Percentiles rank a stretch among this genome's conserved stretches.
Conservation (phyloP, 1,139 yeast species). For the Candida anutae region DNA sequence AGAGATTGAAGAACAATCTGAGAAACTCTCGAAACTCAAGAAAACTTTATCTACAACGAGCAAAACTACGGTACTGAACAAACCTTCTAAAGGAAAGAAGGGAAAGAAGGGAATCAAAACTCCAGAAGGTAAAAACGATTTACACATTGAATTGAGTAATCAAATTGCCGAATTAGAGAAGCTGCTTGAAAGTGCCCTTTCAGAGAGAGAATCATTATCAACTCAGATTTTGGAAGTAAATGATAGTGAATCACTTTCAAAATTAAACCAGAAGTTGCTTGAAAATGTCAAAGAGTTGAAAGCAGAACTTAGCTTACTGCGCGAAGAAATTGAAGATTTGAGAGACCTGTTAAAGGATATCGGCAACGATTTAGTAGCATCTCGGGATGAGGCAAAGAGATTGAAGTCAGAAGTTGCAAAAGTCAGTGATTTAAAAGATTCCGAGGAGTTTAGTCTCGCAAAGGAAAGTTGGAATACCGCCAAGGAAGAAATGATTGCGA, state of each 20-base stretch:
- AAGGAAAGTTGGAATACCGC: no score
- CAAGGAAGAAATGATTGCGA: constrained; percentile 3
- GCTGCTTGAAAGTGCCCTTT: not conserved
- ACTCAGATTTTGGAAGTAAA: not conserved
- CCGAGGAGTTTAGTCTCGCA: constrained; percentile 1
- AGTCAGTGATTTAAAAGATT: not conserved
- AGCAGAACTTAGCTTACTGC: constrained; percentile 18
- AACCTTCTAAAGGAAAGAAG: no score
- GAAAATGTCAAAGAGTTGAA: constrained; percentile 10
- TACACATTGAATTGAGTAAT: constrained; percentile 1
- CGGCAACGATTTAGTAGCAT: constrained; percentile 66
- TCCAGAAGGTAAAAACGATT: constrained; percentile 1
- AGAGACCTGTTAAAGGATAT: constrained; percentile 67
- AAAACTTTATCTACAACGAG: not conserved
- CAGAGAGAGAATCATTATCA: not conserved
- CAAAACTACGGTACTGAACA: not conserved
- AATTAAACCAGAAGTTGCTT: constrained; percentile 10
- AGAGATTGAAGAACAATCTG: no score
- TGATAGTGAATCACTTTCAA: constrained; percentile 1
- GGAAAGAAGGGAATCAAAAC: no score
- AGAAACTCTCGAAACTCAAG: not conserved
- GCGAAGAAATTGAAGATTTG: constrained; percentile 49
- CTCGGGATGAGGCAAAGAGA: constrained; percentile 33
- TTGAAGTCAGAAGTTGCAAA: constrained; percentile 7
- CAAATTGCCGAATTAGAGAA: no score